Percentiles rank a stretch among this genome's conserved stretches.
These are phyloP conservation scores for Aureobasidium pullulans DNA, from an alignment of 2,329 filamentous ascomycete species.

Conservation along the genomic window DNA sequence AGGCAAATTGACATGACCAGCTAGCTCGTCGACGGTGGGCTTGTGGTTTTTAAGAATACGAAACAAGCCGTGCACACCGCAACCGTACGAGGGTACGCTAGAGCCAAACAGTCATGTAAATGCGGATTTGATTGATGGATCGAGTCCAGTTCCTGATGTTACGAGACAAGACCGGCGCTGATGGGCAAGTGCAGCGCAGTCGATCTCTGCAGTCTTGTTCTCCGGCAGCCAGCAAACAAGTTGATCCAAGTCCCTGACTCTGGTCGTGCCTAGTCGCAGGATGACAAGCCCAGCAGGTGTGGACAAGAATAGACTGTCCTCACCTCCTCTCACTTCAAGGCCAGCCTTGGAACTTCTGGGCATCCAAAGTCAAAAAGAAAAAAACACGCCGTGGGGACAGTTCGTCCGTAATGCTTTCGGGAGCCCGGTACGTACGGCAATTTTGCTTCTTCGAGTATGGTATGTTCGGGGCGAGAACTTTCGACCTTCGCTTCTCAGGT, in stretches of 20 bases:
- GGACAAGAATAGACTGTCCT: slow-evolving; percentile 4
- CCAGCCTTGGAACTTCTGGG: neutral
- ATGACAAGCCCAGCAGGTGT: neutral
- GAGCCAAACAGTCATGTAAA: neutral
- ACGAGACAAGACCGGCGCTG: neutral
- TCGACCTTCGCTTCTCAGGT: neutral
- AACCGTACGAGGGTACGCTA: slow-evolving; percentile 5
- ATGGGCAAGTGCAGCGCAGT: neutral
- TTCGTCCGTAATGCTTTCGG: neutral
- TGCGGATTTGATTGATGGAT: slow-evolving; percentile 4
- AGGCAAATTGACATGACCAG: slow-evolving; percentile 6
- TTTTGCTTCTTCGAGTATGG: neutral
- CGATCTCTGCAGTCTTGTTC: neutral
- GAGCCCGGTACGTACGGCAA: neutral
- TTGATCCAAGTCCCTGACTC: neutral
- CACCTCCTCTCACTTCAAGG: neutral
- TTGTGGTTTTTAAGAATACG: slow-evolving; percentile 11
- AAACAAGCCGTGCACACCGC: slow-evolving; percentile 10
- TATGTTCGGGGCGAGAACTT: slow-evolving; percentile 1
- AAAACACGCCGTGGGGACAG: neutral
- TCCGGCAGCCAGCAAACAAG: neutral
- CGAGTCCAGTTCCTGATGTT: slow-evolving; percentile 1
- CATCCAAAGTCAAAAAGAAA: neutral
- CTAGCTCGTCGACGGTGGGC: slow-evolving; percentile 4
- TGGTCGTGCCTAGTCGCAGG: neutral